Base-by-base conservation (phyloP, 345 rosid species). In the Salix caprea region DNA sequence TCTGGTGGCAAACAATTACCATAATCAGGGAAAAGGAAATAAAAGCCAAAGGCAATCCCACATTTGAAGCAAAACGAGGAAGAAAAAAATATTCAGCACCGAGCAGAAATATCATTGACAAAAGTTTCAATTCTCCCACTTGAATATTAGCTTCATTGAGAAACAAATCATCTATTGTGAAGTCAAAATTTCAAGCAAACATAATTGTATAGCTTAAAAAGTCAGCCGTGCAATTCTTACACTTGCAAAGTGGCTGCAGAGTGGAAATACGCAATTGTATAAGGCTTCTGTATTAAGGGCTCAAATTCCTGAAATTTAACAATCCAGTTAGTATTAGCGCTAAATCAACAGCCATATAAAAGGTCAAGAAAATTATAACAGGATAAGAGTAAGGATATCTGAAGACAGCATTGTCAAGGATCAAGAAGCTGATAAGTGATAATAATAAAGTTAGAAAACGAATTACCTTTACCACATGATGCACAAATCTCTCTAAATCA, bases 251-350 rank as follows among this genome's bases (percentile, higher is more conserved):
- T 91, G 69, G 99, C 97, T 60, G 97, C 97, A 32, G 99, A 96
- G 79, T 96, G 97, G 79, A 96, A 85, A 83, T 96, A 96, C 19
- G 92, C 96, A 79, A 96, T 90, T 12, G 95, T 74, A 67, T 90
- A 96, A 85, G 99, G 97, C 89, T 92, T 96, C 84, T 93, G 97
- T 75, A 96, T 94, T 82, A 96, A 73, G 61, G 98, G 97, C 88
- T 96, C 99, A 79, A 96, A 93, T 85, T 96, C 99, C 99, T 96
- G 93, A 81, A 80, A 84, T 77, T 70, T 52, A 80, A 74, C 23
- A 28, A 81, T 39, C 66, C 77, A 77, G 36, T 58, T 15, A 69
- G 26, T 37, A 2, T 64, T 37, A 69, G 44, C 30, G 40, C 73
- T 26, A 28, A 37, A 74, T 36, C 56, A 39, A 46, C 61, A 16